Percentiles rank a stretch among this genome's conserved stretches.
Conservation (phyloP, 2,329 filamentous ascomycete species). For the Aspergillus sp. region DNA sequence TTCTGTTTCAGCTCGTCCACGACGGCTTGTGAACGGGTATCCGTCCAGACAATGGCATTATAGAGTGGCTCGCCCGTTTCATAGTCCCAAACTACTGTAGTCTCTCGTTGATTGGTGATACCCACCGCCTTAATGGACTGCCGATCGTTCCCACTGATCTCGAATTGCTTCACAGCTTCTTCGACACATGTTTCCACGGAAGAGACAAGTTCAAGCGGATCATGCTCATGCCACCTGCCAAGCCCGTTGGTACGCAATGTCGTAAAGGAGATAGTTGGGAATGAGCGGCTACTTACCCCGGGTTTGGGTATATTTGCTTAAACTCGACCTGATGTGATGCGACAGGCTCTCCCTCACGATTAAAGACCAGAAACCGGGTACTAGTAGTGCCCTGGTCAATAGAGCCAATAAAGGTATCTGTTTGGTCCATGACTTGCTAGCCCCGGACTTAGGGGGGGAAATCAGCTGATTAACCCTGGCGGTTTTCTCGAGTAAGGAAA, state of each 20-base stretch:
- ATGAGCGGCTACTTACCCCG: slow-evolving; percentile 63
- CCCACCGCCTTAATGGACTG: slow-evolving; percentile 72
- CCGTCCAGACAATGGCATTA: slow-evolving; percentile 87
- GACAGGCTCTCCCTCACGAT: slow-evolving; percentile 72
- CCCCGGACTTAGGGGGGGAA: background rate
- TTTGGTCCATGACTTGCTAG: slow-evolving; percentile 21
- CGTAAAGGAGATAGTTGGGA: background rate
- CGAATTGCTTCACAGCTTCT: slow-evolving; percentile 68
- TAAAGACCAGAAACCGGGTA: slow-evolving; percentile 85
- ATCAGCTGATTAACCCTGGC: background rate
- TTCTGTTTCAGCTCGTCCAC: slow-evolving; percentile 72
- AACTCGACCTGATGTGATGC: slow-evolving; percentile 85
- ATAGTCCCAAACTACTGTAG: slow-evolving; percentile 80
- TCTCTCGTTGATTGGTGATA: slow-evolving; percentile 89
- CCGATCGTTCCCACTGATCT: slow-evolving; percentile 62
- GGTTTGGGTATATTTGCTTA: slow-evolving; percentile 76
- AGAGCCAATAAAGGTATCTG: slow-evolving; percentile 67
- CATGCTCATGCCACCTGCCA: slow-evolving; percentile 81
- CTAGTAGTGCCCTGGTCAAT: slow-evolving; percentile 92
- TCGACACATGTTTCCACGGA: slow-evolving; percentile 79
- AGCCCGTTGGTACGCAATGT: background rate
- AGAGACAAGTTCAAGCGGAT: slow-evolving; percentile 70
- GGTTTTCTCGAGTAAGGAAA: background rate
- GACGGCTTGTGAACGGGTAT: slow-evolving; percentile 73
- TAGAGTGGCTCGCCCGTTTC: slow-evolving; percentile 75